phyloP scores from a whole-genome alignment of 192 early-diverging fungal species.

The Funneliformis geosporum region DNA sequence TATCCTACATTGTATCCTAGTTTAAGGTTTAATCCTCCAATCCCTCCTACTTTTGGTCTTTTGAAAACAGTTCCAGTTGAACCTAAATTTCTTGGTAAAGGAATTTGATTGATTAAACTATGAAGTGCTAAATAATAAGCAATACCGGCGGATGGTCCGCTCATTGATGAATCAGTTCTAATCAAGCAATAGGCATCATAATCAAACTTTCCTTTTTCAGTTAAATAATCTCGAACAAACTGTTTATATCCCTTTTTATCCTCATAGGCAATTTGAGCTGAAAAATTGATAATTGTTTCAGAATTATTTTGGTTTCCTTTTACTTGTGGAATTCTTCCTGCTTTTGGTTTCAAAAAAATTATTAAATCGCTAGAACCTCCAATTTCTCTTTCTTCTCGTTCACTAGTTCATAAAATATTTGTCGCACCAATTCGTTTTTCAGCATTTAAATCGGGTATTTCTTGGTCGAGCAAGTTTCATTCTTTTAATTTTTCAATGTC shows the following conservation, averaged over 20 bases:
- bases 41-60: not conserved
- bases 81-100: not conserved
- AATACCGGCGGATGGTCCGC: not conserved
- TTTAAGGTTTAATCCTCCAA: not conserved
- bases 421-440: not conserved
- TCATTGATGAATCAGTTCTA: not conserved
- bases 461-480: not conserved
- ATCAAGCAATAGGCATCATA: not conserved
- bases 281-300: not conserved
- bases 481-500: not conserved
- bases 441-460: constrained; percentile 3
- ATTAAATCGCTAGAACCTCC: not conserved
- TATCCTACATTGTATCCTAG: not conserved
- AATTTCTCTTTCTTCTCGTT: not conserved
- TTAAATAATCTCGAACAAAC: not conserved
- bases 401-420: not conserved
- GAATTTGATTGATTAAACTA: not conserved
- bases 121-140: not conserved
- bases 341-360: constrained; percentile 3
- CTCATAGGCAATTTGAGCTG: not conserved
- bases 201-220: not conserved
- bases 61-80: not conserved
- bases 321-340: too few relatives aligned
- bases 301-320: too few relatives aligned
- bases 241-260: not conserved